Base-by-base conservation (phyloP, 2,329 filamentous ascomycete species). In the Cladosporium cucumerinum region DNA sequence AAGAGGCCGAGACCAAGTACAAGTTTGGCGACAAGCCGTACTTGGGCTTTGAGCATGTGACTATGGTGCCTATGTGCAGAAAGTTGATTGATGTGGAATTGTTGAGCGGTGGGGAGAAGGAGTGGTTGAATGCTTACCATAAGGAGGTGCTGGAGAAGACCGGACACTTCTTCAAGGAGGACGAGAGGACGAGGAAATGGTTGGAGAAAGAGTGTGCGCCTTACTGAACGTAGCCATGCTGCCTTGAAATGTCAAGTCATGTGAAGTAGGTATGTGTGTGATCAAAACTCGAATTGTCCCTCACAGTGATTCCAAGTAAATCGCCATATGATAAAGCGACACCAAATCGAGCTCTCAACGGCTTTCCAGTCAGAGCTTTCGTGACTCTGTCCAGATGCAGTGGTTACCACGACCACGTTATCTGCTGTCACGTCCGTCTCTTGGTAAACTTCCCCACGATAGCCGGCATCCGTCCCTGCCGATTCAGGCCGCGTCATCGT, bases 41-140 rank as follows among this genome's bases (percentile, higher is more conserved):
- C 79, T 82, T 98, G 39, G 93, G 93, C 3, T 99, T 99, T 71
- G 94, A 99, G 81, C 92, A 96, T 77, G 93, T 98, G 69, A 99
- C 95, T 0, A 92, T 99, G 92, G 92, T 94, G 21, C 95, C 95
- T 0, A 93, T 97, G 79, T 97, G 94, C 79, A 86, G 88, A 67
- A 97, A 92, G 67, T 81, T 99, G 69, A 93, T 97, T 68, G 91
- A 98, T 72, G 81, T 85, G 63, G 82, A 76, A 60, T 81, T 97
- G 36, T 79, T 99, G 70, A 93, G 88, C 0, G 81, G 82, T 5
- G 82, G 81, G 14, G 95, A 99, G 81, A 91, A 89, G 80, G 79
- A 85, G 66, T 99, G 94, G 91, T 80, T 99, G 70, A 96, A 98
- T 73, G 84, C 87, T 49, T 96, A 96, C 76, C 91, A 97, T 75